These are phyloP conservation scores for Fonsecaea pedrosoi DNA, from an alignment of 2,329 filamentous ascomycete genomes.

Conservation along the genomic window DNA sequence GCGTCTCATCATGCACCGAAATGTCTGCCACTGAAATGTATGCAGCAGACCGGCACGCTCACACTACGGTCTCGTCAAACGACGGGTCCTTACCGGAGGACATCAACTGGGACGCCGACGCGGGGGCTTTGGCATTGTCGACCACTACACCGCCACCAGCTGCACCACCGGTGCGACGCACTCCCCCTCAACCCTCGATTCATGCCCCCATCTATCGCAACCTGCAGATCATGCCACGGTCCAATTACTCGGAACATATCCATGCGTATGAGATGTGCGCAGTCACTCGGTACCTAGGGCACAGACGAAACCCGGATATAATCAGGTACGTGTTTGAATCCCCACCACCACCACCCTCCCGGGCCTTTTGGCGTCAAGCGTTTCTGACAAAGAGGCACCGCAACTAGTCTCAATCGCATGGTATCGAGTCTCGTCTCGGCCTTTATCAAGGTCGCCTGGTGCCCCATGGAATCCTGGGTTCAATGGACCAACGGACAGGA, in stretches of 20 bases:
- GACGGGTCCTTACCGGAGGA: not conserved
- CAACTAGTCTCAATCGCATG: slow-evolving; percentile 18
- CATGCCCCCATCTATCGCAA: slow-evolving; percentile 13
- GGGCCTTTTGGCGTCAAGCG: too few species aligned
- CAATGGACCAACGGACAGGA: slow-evolving; percentile 27
- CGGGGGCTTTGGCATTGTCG: not conserved
- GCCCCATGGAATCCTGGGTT: slow-evolving; percentile 29
- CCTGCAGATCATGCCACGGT: slow-evolving; percentile 18
- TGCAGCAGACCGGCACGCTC: not conserved
- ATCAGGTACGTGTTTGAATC: slow-evolving; percentile 20
- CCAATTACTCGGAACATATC: slow-evolving; percentile 30
- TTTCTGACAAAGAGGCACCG: not conserved
- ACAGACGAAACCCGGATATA: slow-evolving; percentile 10
- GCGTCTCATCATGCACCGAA: not conserved
- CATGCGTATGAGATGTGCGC: slow-evolving; percentile 30
- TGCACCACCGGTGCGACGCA: not conserved
- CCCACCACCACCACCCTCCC: not conserved
- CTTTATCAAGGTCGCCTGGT: slow-evolving; percentile 27
- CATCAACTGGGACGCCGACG: not conserved
- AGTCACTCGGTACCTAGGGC: slow-evolving; percentile 13
- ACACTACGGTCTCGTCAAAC: not conserved
- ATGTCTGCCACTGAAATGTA: not conserved
- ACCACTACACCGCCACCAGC: not conserved
- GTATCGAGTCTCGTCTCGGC: slow-evolving; percentile 22
- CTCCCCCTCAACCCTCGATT: not conserved